Percentiles rank a stretch among this genome's conserved stretches.
Evolutionary conservation across 2,329 filamentous ascomycete genomes (phyloP).

Genomic region (Esteya vermicola): DNA sequence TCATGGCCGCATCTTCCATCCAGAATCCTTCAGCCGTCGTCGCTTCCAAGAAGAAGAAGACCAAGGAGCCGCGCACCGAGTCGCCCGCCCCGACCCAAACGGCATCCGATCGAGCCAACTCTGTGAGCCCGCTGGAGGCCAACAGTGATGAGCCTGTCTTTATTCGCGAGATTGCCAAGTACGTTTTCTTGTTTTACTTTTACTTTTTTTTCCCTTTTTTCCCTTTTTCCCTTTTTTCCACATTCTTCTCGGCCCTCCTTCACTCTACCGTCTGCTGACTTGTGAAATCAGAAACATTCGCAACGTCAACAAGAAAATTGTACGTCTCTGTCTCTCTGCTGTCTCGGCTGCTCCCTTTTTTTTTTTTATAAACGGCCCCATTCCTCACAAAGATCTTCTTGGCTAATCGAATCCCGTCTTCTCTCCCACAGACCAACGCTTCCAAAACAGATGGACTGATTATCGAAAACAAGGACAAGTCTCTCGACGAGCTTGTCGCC

Average conservation of each 20-base stretch:
- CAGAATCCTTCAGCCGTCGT: slow-evolving; percentile 47
- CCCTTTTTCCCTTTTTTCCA: too few species aligned
- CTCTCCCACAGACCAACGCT: slow-evolving; percentile 43
- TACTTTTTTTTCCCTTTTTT: too few species aligned
- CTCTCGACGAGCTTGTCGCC: slow-evolving; percentile 58
- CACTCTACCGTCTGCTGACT: too few species aligned
- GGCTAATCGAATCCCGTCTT: neutral
- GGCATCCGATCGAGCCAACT: slow-evolving; percentile 33
- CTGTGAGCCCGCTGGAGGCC: slow-evolving; percentile 32
- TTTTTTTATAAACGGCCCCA: too few species aligned
- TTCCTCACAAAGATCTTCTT: neutral
- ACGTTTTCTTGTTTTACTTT: slow-evolving; percentile 8
- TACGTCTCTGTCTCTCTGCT: too few species aligned
- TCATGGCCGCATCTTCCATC: slow-evolving; percentile 50
- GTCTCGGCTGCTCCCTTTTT: too few species aligned
- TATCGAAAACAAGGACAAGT: slow-evolving; percentile 53
- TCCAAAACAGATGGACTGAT: slow-evolving; percentile 59
- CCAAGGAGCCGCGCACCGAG: slow-evolving; percentile 38
- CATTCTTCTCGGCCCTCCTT: too few species aligned
- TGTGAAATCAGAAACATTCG: slow-evolving; percentile 57
- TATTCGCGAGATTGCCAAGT: slow-evolving; percentile 87
- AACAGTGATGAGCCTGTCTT: slow-evolving; percentile 58
- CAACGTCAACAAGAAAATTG: slow-evolving; percentile 88
- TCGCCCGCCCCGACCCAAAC: slow-evolving; percentile 35
- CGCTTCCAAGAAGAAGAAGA: slow-evolving; percentile 61